Base-by-base conservation (phyloP, 139 green algal species). In the Haematococcus sp. region DNA sequence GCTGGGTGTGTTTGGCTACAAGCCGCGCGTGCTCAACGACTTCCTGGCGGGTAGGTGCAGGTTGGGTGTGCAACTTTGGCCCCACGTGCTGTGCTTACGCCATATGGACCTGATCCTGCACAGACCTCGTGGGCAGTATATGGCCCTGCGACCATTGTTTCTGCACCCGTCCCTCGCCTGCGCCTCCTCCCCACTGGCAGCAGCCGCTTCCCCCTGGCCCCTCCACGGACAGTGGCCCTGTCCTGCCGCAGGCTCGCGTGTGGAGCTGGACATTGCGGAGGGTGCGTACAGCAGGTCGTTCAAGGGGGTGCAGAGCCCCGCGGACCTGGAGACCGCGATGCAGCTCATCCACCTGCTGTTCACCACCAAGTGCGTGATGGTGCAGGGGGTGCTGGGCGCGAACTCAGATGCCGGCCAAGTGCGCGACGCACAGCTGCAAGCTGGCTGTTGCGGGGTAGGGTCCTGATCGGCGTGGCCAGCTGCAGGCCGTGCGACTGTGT, bases 341-440 rank as follows among this genome's bases (percentile, higher is more conserved):
- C 88, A 95, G 89, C 85, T 96, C n/a, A 61, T 95, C 15, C 84
- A 96, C 86, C 69, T 83, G 78, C 83, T 95, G 22, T 91, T 95
- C 78, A 89, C 67, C 20, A 83, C 76, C 1, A 44, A 68, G 80
- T 83, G 44, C 55, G 75, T 35, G 30, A 1, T 20, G 27, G 11
- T 31, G 25, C n/a, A n/a, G n/a, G n/a, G 46, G 15, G 15, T 55
- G n/a, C 58, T 66, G 1, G n/a, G n/a, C n/a, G n/a, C n/a, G n/a
- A n/a, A n/a, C n/a, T n/a, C n/a, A n/a, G n/a, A n/a, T n/a, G n/a
- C n/a, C n/a, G n/a, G n/a, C n/a, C n/a, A n/a, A n/a, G n/a, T n/a
- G n/a, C n/a, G n/a, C n/a, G n/a, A n/a, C n/a, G n/a, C n/a, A n/a
- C n/a, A n/a, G n/a, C n/a, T n/a, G n/a, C n/a, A n/a, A n/a, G n/a